Percentiles rank a stretch among this genome's conserved stretches.
Evolutionary conservation across 768 basidiomycete species (phyloP).

Genomic region (Termitomyces heimii): DNA sequence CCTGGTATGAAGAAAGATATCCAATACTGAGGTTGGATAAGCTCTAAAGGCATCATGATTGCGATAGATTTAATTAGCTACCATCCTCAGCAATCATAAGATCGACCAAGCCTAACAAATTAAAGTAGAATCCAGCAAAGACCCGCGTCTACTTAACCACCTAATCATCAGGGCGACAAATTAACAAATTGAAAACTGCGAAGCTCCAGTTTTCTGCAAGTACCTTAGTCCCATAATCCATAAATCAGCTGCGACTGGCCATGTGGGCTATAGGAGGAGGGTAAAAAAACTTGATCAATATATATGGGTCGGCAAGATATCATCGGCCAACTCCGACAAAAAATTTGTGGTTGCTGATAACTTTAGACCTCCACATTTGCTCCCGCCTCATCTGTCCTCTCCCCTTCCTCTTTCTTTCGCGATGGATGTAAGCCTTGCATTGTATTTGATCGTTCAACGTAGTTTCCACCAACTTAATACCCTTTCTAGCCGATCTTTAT

Average conservation of each 20-base stretch:
- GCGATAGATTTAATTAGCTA: too few relatives aligned
- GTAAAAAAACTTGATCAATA: background rate
- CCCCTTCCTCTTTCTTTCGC: conserved; percentile 6
- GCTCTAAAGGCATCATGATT: too few relatives aligned
- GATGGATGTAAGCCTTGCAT: conserved; percentile 43
- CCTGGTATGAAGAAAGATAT: background rate
- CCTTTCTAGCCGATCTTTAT: conserved; percentile 58
- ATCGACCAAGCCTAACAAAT: background rate
- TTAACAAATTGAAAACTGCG: background rate
- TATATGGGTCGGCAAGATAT: conserved; percentile 17
- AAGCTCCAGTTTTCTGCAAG: background rate
- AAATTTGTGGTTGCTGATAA: conserved; percentile 32
- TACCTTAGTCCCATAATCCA: background rate
- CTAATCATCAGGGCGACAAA: too few relatives aligned
- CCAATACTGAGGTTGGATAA: too few relatives aligned
- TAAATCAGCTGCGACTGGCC: background rate
- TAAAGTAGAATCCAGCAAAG: background rate
- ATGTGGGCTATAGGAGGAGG: background rate
- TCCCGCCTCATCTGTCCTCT: conserved; percentile 18
- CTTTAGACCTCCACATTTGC: conserved; percentile 19
- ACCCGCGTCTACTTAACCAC: background rate
- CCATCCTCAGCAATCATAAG: too few relatives aligned
- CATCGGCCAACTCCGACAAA: conserved; percentile 56
- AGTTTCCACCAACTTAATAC: conserved; percentile 13
- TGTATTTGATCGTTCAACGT: conserved; percentile 6